phyloP scores from a whole-genome alignment of 495 filamentous ascomycete species.

The Hyaloscypha hepaticicola region DNA sequence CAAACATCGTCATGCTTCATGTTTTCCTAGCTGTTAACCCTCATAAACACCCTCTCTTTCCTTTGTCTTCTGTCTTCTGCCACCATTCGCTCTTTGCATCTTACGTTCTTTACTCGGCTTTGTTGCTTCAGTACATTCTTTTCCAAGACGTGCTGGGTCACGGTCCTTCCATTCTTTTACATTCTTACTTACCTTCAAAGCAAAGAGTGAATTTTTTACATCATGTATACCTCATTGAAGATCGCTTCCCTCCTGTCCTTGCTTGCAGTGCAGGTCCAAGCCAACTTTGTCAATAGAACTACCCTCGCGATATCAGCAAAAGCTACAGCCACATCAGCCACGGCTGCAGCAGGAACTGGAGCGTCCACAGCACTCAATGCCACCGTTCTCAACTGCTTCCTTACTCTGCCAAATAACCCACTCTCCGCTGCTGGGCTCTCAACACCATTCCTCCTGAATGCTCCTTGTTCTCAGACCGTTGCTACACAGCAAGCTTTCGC shows the following conservation, averaged over 20 bases:
- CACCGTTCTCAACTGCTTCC: not conserved
- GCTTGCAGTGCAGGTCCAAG: not conserved
- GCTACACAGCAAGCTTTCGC: conserved; percentile 11
- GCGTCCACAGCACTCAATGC: conserved; percentile 9
- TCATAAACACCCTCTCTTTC: not conserved
- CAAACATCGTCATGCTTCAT: conserved; percentile 4
- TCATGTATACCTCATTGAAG: not conserved
- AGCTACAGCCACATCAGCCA: not conserved
- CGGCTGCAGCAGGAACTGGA: not conserved
- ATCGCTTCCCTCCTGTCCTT: not conserved
- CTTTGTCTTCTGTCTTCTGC: not conserved
- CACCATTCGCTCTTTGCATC: not conserved
- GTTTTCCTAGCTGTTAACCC: not conserved
- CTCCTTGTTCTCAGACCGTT: conserved; percentile 1
- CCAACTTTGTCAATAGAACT: not conserved
- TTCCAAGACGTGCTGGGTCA: conserved; percentile 4
- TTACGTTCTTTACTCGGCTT: conserved; percentile 2
- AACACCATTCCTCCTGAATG: conserved; percentile 9
- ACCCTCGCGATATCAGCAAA: not conserved
- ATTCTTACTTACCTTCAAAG: not conserved
- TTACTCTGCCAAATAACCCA: not conserved
- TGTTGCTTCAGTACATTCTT: not conserved
- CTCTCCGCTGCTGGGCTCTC: conserved; percentile 3
- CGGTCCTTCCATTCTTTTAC: not conserved
- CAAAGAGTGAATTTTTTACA: not conserved